A percentile compares a stretch with the other conserved stretches of the same genome.
phyloP scores from a whole-genome alignment of 2,329 filamentous ascomycete genomes.

The Atkinsonella hypoxylon region DNA sequence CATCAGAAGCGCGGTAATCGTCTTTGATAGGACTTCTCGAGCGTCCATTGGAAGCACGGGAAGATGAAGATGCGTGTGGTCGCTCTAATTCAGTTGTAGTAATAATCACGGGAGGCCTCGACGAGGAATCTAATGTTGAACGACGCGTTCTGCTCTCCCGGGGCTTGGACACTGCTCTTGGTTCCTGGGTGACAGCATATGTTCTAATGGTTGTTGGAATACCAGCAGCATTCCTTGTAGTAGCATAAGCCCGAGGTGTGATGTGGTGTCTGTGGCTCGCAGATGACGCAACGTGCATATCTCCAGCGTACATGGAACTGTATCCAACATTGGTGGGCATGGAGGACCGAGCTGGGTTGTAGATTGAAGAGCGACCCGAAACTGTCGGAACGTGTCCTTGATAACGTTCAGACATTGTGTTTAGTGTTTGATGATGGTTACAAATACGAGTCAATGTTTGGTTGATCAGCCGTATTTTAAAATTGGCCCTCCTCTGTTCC shows the following conservation, averaged over 20 bases:
- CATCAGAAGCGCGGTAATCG: conserved; percentile 39
- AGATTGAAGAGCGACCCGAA: conserved; percentile 31
- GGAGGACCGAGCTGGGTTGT: conserved; percentile 40
- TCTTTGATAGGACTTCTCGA: conserved; percentile 38
- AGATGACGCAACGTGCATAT: conserved; percentile 42
- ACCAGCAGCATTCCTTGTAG: conserved; percentile 21
- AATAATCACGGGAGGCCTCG: conserved; percentile 43
- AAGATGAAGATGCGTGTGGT: conserved; percentile 26
- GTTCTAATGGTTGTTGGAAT: conserved; percentile 37
- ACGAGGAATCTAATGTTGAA: conserved; percentile 37
- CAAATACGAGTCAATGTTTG: background rate
- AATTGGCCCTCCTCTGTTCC: background rate
- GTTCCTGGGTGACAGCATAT: conserved; percentile 44
- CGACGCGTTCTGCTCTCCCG: conserved; percentile 40
- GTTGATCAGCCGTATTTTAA: background rate
- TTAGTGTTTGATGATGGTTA: background rate
- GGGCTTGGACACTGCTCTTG: conserved; percentile 33
- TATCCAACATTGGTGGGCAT: conserved; percentile 40
- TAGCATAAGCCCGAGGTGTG: conserved; percentile 22
- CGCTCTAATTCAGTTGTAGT: conserved; percentile 37
- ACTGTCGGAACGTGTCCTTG: conserved; percentile 22
- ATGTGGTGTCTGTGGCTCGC: conserved; percentile 22
- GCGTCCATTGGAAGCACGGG: conserved; percentile 25
- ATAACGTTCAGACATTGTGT: conserved; percentile 37
- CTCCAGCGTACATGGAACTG: conserved; percentile 37